These are phyloP conservation scores for Dendrocalamus sinicus DNA, from an alignment of 176 grass and related monocot genomes.

Conservation along the genomic window DNA sequence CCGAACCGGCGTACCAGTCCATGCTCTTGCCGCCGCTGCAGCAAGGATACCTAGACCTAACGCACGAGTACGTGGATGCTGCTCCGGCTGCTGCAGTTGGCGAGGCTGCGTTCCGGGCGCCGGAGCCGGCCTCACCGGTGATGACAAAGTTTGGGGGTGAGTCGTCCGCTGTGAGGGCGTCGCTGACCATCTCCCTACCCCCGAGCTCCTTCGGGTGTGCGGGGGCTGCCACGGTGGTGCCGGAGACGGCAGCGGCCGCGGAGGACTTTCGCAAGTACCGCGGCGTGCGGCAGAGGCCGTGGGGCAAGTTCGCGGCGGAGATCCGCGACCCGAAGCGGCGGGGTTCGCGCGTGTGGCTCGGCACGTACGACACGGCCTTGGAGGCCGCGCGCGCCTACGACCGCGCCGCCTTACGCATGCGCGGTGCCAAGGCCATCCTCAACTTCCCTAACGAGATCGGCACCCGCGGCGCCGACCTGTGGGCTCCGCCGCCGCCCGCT, in stretches of 20 bases:
- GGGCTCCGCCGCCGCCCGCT: not conserved
- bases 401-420: conserved; percentile 70
- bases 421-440: conserved; percentile 75
- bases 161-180: conserved; percentile 20
- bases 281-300: conserved; percentile 68
- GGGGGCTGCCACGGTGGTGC: not conserved
- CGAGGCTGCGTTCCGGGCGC: conserved; percentile 16
- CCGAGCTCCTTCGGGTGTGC: conserved; percentile 37
- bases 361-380: conserved; percentile 65
- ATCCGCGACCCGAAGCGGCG: conserved; percentile 79
- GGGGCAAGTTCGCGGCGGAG: conserved; percentile 93
- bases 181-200: conserved; percentile 44
- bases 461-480: conserved; percentile 40
- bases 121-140: conserved; percentile 34
- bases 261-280: conserved; percentile 70
- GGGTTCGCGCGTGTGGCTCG: conserved; percentile 83
- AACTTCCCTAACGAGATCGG: conserved; percentile 88
- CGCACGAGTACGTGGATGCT: conserved; percentile 4
- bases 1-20: conserved; percentile 1
- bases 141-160: conserved; percentile 50
- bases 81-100: not conserved
- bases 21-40: conserved; percentile 19
- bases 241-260: not conserved
- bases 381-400: conserved; percentile 83
- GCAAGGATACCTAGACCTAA: conserved; percentile 31